Evolutionary conservation across 1,284 basidiomycete genomes (phyloP), one percentile per base, ranked within the genome.

Genomic region (Apiotrichum laibachii): DNA sequence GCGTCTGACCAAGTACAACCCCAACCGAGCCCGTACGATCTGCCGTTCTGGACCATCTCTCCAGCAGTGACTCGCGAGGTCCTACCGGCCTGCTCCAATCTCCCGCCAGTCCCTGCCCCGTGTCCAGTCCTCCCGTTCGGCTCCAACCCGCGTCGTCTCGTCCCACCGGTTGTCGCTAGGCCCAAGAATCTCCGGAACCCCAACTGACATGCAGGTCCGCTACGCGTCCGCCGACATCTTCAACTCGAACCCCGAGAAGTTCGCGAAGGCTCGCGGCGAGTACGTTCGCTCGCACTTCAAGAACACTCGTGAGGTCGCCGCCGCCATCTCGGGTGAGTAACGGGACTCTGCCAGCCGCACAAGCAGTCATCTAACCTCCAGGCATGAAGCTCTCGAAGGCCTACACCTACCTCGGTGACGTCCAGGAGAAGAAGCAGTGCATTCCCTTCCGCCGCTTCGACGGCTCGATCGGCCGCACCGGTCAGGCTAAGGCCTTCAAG

Each of bases 241-340:
- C 71, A 88, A 88, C 74, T 82, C 86, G 73, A 92, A 94, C 83
- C 90, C 92, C 73, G 91, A 94, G 86, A 93, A 90, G 85, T 90
- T 89, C 79, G 87, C 92, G 74, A 88, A 86, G 77, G 90, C 94
- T 65, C 89, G 90, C 76, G 94, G 94, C 74, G 89, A 94, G 83
- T 96, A 98, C 85, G 87, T 98, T 77, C 90, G 94, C 72, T 96
- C 95, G 61, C 96, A 99, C 84, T 99, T 97, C 88, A 99, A 99
- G 89, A 99, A 99, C 87, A 98, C 97, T 87, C 90, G 94, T 72
- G 92, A 92, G 81, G 92, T 95, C 60, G 89, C 87, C 57, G 90
- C 90, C 71, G 90, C 88, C 68, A 83, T 94, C 66, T 86, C 86
- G 69, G 90, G 91, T 90, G 70, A 68, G 84, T 81, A 47, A 39